Evolutionary conservation across 73 alveolate genomes (phyloP).

Genomic region (Tetrahymena thermophila): DNA sequence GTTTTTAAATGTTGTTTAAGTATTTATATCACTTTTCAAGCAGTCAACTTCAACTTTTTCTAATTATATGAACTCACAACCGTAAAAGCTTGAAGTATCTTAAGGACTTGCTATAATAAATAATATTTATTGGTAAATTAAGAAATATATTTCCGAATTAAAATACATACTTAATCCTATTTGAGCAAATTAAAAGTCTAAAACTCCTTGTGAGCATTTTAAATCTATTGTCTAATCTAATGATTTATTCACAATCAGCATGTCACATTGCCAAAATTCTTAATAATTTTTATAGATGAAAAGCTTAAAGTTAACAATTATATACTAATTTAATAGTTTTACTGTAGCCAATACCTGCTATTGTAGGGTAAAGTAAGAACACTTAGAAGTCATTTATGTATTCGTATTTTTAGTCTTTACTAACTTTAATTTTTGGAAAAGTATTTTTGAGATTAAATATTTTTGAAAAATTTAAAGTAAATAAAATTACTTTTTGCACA

Average conservation of each 20-base stretch:
- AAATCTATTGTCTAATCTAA: not conserved
- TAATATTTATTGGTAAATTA: not conserved
- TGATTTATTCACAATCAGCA: not conserved
- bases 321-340: not conserved
- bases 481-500: not conserved
- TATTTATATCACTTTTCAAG: not conserved
- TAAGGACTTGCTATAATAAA: not conserved
- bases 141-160: not conserved
- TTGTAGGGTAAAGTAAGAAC: not conserved
- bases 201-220: not conserved
- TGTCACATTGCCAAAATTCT: not conserved
- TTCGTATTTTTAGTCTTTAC: not conserved
- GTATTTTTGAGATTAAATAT: not conserved
- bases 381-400: not conserved
- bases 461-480: not conserved
- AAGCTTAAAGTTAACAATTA: not conserved
- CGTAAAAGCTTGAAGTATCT: not conserved
- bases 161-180: not conserved
- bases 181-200: not conserved
- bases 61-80: not conserved
- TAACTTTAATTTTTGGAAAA: not conserved
- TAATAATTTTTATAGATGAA: not conserved
- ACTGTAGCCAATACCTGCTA: not conserved
- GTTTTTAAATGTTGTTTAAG: not conserved
- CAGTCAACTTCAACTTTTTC: not conserved